Evolutionary conservation across 1,284 basidiomycete species (phyloP).

Genomic region (Lentinus polychrous): DNA sequence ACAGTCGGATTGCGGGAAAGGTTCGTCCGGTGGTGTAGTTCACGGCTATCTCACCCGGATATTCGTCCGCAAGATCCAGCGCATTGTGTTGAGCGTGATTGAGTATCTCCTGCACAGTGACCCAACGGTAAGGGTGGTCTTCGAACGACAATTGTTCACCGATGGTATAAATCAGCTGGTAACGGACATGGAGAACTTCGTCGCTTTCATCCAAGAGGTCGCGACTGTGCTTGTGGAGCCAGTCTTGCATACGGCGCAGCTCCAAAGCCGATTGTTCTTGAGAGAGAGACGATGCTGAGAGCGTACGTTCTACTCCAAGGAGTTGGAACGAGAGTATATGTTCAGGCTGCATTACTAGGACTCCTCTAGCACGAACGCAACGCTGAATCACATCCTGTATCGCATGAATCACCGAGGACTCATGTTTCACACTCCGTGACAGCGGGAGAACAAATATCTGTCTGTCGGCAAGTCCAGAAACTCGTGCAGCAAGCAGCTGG

Average conservation of each 20-base stretch:
- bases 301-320: constrained; percentile 30
- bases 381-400: constrained; percentile 24
- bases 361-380: constrained; percentile 33
- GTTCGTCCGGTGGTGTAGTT: no score
- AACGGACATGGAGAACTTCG: constrained; percentile 41
- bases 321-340: constrained; percentile 46
- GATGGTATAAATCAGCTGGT: constrained; percentile 43
- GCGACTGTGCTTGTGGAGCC: constrained; percentile 29
- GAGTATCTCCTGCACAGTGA: constrained; percentile 34
- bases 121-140: constrained; percentile 42
- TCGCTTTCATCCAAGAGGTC: constrained; percentile 51
- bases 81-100: constrained; percentile 16
- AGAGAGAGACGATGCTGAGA: constrained; percentile 3
- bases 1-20: not conserved
- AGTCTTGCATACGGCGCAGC: constrained; percentile 24
- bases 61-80: not conserved
- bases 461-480: constrained; percentile 38
- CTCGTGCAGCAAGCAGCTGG: constrained; percentile 34
- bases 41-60: not conserved
- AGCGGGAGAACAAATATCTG: constrained; percentile 44
- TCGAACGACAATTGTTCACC: constrained; percentile 35
- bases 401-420: not conserved
- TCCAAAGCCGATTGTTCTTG: not conserved
- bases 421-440: constrained; percentile 26
- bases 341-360: constrained; percentile 45